Conservation (phyloP, 768 basidiomycete species). For the Phylloporus sp. region DNA sequence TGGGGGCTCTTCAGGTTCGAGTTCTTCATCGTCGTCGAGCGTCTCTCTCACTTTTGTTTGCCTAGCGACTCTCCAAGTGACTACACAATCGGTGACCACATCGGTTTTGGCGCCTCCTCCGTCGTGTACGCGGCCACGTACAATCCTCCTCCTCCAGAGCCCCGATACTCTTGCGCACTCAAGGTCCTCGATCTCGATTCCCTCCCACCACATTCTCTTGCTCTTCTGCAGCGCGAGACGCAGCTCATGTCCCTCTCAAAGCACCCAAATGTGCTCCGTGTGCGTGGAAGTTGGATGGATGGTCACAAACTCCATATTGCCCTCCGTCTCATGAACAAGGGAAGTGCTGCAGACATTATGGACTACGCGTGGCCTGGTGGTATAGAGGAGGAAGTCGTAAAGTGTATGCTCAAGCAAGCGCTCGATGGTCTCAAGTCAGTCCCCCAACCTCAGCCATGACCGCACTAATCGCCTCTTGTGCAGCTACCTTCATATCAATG, state of each 20-base stretch:
- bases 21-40: background rate
- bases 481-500: conserved; percentile 85
- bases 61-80: conserved; percentile 63
- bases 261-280: conserved; percentile 89
- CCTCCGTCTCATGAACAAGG: conserved; percentile 84
- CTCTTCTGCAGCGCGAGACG: conserved; percentile 77
- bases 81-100: conserved; percentile 72
- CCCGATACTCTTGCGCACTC: conserved; percentile 62
- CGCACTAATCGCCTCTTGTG: conserved; percentile 5
- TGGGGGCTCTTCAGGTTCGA: conserved; percentile 76
- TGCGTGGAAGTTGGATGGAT: conserved; percentile 84
- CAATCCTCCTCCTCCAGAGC: conserved; percentile 38
- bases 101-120: conserved; percentile 91
- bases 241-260: conserved; percentile 90
- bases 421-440: conserved; percentile 82
- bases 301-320: conserved; percentile 85
- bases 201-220: conserved; percentile 66
- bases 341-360: conserved; percentile 83
- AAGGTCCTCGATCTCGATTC: conserved; percentile 88
- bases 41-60: background rate
- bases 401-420: conserved; percentile 81
- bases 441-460: background rate
- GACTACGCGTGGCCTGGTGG: conserved; percentile 83
- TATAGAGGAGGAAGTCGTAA: conserved; percentile 85
- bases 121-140: conserved; percentile 81